Base-by-base conservation (phyloP, 176 grass and related monocot species). In the Saccharum spontaneum region DNA sequence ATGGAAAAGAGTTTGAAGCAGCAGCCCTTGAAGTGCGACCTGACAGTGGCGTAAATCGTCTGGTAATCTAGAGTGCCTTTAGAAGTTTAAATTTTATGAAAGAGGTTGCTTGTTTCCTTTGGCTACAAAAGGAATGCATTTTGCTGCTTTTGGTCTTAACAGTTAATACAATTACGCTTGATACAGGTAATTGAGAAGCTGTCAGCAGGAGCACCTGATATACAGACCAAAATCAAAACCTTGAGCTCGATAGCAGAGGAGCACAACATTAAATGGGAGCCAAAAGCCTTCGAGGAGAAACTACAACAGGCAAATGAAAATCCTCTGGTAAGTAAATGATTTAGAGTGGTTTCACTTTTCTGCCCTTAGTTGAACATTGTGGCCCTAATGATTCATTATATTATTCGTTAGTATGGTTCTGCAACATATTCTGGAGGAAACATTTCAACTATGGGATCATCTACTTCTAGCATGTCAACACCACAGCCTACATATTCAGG, bases 1-100 rank as follows among this genome's bases (percentile, higher is more conserved):
- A 99, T 63, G 93, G 97, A 22, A 99, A 98, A 91, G 97, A 98
- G 37, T 98, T 98, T 59, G 85, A 82, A 57, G 73, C 84, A 46
- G 89, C 93, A 43, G 97, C 93, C 86, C 91, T 98, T 91, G 93
- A 96, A 91, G 90, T 97, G 65, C 90, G 92, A 48, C 92, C 95
- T 65, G 88, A 92, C 38, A 91, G 90, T 64, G 88, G 95, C 62
- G 95, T 94, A 77, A 97, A 86, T 85, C 92, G 76, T 86, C 85
- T 97, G 90, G 95, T 97, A 89, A 89, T 28, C 73, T 79, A 72
- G 52, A 16, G 13, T 83, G 10, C 37, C 36, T 82, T 66, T 62
- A 11, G 22, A 43, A 79, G 26, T 61, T 76, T 57, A 26, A 78
- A 22, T 75, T 73, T 57, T 52, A 33, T 0, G 11, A 57, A 80